phyloP scores from a whole-genome alignment of 2,329 filamentous ascomycete species.

The Myriosclerotinia scirpicola region DNA sequence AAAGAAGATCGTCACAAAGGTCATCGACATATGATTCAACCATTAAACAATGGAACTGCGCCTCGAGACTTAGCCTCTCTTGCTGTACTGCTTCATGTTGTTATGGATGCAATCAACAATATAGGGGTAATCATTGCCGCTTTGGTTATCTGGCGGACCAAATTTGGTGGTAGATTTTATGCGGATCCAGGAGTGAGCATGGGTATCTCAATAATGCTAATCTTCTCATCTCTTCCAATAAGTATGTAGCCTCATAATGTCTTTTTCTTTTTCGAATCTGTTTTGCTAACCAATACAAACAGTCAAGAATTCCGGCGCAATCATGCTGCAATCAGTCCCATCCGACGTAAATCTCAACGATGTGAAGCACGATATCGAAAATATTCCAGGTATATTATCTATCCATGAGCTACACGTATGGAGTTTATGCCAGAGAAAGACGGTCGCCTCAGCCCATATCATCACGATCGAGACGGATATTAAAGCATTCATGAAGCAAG shows the following conservation, averaged over 20 bases:
- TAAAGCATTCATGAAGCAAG: constrained; percentile 58
- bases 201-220: constrained; percentile 71
- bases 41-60: constrained; percentile 38
- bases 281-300: not conserved
- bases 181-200: constrained; percentile 69
- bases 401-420: constrained; percentile 75
- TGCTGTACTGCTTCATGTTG: constrained; percentile 68
- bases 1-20: constrained; percentile 45
- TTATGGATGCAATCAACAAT: constrained; percentile 75
- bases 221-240: constrained; percentile 62
- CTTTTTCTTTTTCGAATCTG: not conserved
- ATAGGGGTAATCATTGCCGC: constrained; percentile 71
- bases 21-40: constrained; percentile 49
- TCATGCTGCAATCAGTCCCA: constrained; percentile 68
- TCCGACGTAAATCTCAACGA: constrained; percentile 58
- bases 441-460: constrained; percentile 68
- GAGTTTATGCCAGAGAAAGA: constrained; percentile 69
- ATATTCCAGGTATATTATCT: constrained; percentile 65
- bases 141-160: constrained; percentile 65
- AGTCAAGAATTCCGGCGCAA: constrained; percentile 60
- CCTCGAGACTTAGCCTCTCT: constrained; percentile 67
- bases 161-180: constrained; percentile 61
- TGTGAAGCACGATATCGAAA: constrained; percentile 68
- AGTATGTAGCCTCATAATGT: constrained; percentile 23
- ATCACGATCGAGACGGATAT: constrained; percentile 59